phyloP scores from a whole-genome alignment of 2,329 filamentous ascomycete genomes.

The Trichoderma breve region DNA sequence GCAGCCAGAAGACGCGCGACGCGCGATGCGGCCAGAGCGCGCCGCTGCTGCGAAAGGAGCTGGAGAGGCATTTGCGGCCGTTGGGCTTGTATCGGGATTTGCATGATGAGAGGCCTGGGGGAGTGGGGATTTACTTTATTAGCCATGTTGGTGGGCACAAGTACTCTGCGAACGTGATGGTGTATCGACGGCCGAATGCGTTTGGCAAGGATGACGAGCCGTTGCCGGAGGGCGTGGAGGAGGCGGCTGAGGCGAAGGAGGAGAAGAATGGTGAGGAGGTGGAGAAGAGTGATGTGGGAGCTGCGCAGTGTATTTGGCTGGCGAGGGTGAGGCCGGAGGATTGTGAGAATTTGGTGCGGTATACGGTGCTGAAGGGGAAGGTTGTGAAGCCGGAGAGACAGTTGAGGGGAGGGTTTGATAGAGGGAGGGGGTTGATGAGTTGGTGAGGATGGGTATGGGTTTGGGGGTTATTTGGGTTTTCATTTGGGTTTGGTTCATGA shows the following conservation, averaged over 20 bases:
- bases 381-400: conserved; percentile 86
- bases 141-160: conserved; percentile 96
- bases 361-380: conserved; percentile 89
- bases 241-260: conserved; percentile 32
- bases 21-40: conserved; percentile 93
- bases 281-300: conserved; percentile 48
- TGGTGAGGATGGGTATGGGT: conserved; percentile 58
- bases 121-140: conserved; percentile 95
- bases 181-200: conserved; percentile 69
- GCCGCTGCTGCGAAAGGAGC: conserved; percentile 80
- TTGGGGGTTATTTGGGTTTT: neutral
- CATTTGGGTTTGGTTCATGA: neutral
- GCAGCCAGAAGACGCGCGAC: conserved; percentile 91
- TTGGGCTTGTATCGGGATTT: conserved; percentile 83
- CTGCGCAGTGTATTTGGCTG: conserved; percentile 89
- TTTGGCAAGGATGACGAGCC: conserved; percentile 52
- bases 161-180: conserved; percentile 89
- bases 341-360: conserved; percentile 87
- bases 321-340: conserved; percentile 82
- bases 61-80: conserved; percentile 83
- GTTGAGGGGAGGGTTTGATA: conserved; percentile 86
- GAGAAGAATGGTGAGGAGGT: neutral
- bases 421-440: conserved; percentile 74
- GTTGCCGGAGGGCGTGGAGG: conserved; percentile 23
- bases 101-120: conserved; percentile 83